These are phyloP conservation scores for Fraxinus latifolia DNA, from an alignment of 305 asterid species.

Conservation along the genomic window DNA sequence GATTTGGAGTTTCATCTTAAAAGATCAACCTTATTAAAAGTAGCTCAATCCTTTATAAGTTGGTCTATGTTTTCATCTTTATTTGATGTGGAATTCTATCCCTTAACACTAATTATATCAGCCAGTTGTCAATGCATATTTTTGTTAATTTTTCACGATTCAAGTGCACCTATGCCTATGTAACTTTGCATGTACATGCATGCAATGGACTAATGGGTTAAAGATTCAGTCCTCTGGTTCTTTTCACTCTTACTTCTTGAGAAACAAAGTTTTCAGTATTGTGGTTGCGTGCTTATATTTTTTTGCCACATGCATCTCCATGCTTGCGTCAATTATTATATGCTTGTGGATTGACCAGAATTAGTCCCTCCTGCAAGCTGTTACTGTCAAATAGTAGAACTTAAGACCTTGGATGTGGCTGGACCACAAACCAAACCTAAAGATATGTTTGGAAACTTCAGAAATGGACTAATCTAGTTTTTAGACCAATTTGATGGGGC, in stretches of 20 bases:
- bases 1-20: no score
- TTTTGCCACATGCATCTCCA: not conserved
- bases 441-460: not conserved
- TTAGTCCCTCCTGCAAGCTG: not conserved
- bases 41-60: no score
- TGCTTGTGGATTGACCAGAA: not conserved
- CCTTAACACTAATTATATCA: not conserved
- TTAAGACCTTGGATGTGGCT: not conserved
- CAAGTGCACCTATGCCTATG: not conserved
- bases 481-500: not conserved
- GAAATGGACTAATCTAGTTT: not conserved
- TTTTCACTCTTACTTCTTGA: not conserved
- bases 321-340: not conserved
- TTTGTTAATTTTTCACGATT: not conserved
- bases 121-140: not conserved
- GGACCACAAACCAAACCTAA: not conserved
- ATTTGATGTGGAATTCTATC: no score
- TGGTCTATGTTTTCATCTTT: no score
- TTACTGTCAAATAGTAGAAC: not conserved
- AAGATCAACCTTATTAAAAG: no score
- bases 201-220: not conserved
- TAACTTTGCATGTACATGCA: not conserved
- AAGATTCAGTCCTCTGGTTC: not conserved
- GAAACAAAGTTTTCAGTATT: not conserved
- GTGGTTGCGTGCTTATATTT: not conserved